phyloP scores from a whole-genome alignment of 2,329 filamentous ascomycete genomes.

The Cladobotryum mycophilum region DNA sequence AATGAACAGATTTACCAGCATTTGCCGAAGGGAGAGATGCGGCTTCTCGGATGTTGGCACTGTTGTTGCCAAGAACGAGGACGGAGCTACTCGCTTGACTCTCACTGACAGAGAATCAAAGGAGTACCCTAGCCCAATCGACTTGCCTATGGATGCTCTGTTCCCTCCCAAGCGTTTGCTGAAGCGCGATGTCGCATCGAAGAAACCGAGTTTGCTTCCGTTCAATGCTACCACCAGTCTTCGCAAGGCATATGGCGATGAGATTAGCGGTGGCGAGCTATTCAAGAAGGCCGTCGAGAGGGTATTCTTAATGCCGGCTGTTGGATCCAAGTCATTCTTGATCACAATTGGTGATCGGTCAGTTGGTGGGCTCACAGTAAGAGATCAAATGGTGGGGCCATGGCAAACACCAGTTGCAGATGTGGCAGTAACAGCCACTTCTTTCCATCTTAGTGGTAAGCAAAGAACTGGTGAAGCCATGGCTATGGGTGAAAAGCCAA shows the following conservation, averaged over 20 bases:
- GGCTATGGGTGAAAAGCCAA: conserved; percentile 92
- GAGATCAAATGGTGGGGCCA: conserved; percentile 93
- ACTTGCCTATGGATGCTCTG: conserved; percentile 80
- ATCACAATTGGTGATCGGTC: conserved; percentile 94
- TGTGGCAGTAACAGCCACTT: conserved; percentile 84
- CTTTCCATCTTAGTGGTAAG: conserved; percentile 59
- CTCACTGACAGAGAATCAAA: conserved; percentile 75
- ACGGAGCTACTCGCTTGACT: conserved; percentile 65
- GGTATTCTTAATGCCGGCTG: conserved; percentile 77
- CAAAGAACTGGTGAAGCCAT: conserved; percentile 87
- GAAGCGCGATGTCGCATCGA: conserved; percentile 64
- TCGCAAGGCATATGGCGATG: conserved; percentile 54
- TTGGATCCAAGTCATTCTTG: conserved; percentile 95
- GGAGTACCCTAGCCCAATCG: conserved; percentile 71
- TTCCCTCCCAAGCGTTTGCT: conserved; percentile 86
- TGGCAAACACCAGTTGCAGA: conserved; percentile 95
- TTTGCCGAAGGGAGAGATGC: conserved; percentile 76
- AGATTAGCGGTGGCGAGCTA: conserved; percentile 46
- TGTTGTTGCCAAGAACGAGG: conserved; percentile 56
- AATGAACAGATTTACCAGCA: conserved; percentile 68
- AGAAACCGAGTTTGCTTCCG: conserved; percentile 57
- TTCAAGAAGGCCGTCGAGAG: conserved; percentile 65
- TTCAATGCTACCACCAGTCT: conserved; percentile 68
- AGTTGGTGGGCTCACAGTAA: conserved; percentile 79
- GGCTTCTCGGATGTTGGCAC: conserved; percentile 87